These are phyloP conservation scores for Cronartium ribicola DNA, from an alignment of 1,284 basidiomycete genomes.

Conservation along the genomic window DNA sequence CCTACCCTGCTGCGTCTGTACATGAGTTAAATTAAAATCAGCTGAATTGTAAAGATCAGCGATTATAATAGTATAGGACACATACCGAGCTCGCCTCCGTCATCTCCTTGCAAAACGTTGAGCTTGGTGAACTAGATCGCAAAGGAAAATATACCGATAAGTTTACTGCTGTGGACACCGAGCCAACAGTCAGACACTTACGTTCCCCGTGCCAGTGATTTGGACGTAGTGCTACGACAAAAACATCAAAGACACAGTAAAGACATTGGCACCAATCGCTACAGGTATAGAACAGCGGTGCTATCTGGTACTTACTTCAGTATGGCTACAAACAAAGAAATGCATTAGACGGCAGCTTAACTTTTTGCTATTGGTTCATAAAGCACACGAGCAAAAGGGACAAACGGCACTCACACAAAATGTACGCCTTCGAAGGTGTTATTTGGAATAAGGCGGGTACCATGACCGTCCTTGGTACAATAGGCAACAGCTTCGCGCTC, in stretches of 20 bases:
- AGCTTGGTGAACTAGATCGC: constrained; percentile 31
- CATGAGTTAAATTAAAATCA: background rate
- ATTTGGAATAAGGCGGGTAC: constrained; percentile 23
- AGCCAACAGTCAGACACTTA: background rate
- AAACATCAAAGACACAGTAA: background rate
- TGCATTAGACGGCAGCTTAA: too few relatives aligned
- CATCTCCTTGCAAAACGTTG: constrained; percentile 15
- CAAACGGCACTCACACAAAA: constrained; percentile 24
- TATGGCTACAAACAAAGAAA: too few relatives aligned
- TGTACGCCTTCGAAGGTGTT: constrained; percentile 26
- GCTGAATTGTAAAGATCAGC: too few relatives aligned
- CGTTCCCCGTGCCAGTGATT: constrained; percentile 37
- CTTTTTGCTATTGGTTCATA: too few relatives aligned
- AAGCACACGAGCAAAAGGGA: too few relatives aligned
- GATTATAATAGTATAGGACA: background rate
- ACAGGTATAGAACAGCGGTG: too few relatives aligned
- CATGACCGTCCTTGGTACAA: constrained; percentile 29
- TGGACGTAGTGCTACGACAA: constrained; percentile 31
- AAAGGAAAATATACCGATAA: background rate
- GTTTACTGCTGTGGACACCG: too few relatives aligned
- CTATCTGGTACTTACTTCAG: too few relatives aligned
- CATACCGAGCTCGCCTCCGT: constrained; percentile 38
- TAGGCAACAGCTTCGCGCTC: constrained; percentile 32
- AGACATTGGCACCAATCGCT: background rate
- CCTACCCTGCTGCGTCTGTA: background rate